phyloP scores from a whole-genome alignment of 139 green algal species.

The Asterochloris erici region DNA sequence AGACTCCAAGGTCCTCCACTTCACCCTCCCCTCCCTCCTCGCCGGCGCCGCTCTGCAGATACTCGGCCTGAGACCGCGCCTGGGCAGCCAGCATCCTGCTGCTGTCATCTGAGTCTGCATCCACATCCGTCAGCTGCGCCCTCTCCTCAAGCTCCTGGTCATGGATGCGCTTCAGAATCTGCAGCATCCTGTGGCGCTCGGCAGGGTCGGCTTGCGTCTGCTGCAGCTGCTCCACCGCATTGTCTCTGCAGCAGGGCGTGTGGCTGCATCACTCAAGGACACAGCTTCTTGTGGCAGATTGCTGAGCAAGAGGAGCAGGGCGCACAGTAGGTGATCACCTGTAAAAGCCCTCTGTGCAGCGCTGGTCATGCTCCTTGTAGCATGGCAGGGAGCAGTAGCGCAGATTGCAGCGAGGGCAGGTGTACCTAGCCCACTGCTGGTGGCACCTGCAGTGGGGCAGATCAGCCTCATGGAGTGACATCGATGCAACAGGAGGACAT shows the following conservation, averaged over 20 bases:
- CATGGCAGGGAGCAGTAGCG: constrained; percentile 75
- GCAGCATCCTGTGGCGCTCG: constrained; percentile 41
- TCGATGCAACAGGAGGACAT: too few relatives aligned
- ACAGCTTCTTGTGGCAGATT: background rate
- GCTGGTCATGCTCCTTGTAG: constrained; percentile 64
- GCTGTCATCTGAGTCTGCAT: background rate
- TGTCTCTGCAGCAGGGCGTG: constrained; percentile 38
- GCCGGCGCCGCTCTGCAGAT: background rate
- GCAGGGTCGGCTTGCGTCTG: constrained; percentile 28
- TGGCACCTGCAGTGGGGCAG: constrained; percentile 50
- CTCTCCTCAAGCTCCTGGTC: constrained; percentile 19
- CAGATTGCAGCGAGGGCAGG: constrained; percentile 72
- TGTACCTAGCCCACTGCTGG: constrained; percentile 54
- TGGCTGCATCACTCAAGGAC: background rate
- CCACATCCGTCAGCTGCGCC: background rate
- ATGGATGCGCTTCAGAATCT: constrained; percentile 51
- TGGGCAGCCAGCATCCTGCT: background rate
- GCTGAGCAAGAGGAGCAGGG: background rate
- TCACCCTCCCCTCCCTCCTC: background rate
- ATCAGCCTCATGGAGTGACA: too few relatives aligned
- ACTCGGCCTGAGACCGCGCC: background rate
- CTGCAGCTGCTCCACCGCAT: constrained; percentile 44
- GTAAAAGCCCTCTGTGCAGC: constrained; percentile 73
- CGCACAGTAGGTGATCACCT: constrained; percentile 23
- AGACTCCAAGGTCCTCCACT: background rate